Evolutionary conservation across 78 protist species (phyloP), one percentile per base, ranked within the genome.

Genomic region (Emiliania huxleyi): DNA sequence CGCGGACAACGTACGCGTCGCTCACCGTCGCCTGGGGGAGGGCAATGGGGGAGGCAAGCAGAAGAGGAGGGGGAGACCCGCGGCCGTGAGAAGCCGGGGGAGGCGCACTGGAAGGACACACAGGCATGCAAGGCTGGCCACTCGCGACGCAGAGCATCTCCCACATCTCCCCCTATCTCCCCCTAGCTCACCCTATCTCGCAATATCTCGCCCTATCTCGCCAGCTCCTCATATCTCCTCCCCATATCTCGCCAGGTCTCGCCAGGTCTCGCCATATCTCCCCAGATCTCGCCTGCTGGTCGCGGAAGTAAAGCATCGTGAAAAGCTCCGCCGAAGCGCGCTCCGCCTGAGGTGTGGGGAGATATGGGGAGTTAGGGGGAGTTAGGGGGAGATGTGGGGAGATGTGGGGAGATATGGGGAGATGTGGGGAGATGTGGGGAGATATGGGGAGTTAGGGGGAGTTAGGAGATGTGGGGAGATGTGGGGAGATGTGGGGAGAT

Each of bases 281-380:
- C n/a, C n/a, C n/a, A n/a, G 8, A 52, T 15, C 62, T 52, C 15
- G 15, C 62, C 62, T 52, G 1, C 25, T 62, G 44, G 8, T 87
- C 94, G 38, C 93, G 92, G 90, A 97, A 98, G 92, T 94, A 98
- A 69, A 96, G 62, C 35, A 94, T 49, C 45, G 98, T 92, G 79
- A 97, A 94, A 8, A 98, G 93, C 69, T 91, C 95, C 48, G 95
- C 94, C 22, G 96, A 93, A 33, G 95, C 94, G 11, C 99, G 95
- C 55, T 92, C 87, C 0, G 98, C 97, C 40, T 90, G 91, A 92
- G 97, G 98, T 8, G 99, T 98, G 93, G 90, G 85, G 29, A 93
- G n/a, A n/a, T n/a, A n/a, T n/a, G n/a, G n/a, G n/a, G n/a, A n/a
- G n/a, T n/a, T n/a, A n/a, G n/a, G n/a, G n/a, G n/a, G n/a, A n/a